phyloP scores from a whole-genome alignment of 768 basidiomycete species.

The Hemileccinum impolitum region DNA sequence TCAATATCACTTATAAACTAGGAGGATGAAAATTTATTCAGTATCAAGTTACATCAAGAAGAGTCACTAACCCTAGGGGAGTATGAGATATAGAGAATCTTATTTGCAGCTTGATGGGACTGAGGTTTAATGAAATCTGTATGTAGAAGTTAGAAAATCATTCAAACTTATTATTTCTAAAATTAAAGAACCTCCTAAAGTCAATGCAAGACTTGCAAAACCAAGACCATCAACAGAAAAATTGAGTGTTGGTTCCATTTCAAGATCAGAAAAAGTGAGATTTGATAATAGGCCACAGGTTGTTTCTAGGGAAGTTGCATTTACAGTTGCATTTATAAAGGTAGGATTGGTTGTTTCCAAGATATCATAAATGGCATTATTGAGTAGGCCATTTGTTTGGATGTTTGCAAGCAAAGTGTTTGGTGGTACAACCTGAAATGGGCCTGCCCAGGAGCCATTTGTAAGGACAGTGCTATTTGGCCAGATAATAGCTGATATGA shows the following conservation, averaged over 20 bases:
- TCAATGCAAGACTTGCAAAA: not conserved
- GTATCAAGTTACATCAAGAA: too few species aligned
- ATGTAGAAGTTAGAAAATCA: too few species aligned
- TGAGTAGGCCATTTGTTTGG: conserved; percentile 4
- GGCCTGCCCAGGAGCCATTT: not conserved
- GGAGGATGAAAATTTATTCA: too few species aligned
- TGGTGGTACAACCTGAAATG: not conserved
- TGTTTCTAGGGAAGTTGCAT: conserved; percentile 10
- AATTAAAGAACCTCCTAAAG: too few species aligned
- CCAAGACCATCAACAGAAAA: not conserved
- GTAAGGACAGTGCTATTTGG: conserved; percentile 2
- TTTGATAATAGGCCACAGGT: conserved; percentile 11
- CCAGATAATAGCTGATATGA: conserved; percentile 1
- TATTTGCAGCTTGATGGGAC: too few species aligned
- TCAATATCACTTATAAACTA: too few species aligned
- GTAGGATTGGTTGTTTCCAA: not conserved
- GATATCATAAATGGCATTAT: conserved; percentile 14
- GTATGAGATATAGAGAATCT: too few species aligned
- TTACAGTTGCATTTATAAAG: conserved; percentile 5
- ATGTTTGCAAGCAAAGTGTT: not conserved
- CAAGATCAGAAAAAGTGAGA: not conserved
- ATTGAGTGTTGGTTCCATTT: not conserved
- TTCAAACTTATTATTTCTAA: too few species aligned
- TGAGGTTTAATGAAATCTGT: too few species aligned
- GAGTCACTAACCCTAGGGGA: too few species aligned